Conservation (phyloP, 768 basidiomycete genomes). For the Paxillus ammoniavirescens region DNA sequence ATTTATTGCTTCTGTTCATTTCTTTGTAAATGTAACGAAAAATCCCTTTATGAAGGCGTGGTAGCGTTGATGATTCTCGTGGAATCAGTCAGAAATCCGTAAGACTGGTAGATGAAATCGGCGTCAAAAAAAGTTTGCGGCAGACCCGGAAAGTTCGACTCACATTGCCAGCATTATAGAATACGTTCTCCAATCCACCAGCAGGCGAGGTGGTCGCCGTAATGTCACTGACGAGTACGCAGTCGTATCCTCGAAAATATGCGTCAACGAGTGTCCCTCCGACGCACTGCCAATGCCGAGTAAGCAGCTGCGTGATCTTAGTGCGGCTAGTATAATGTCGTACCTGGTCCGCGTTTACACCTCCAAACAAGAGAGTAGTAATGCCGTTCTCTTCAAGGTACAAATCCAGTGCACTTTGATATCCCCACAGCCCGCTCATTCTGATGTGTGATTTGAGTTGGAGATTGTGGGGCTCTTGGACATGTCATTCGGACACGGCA, state of each 20-base stretch:
- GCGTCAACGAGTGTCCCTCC: constrained; percentile 62
- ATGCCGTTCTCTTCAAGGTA: constrained; percentile 64
- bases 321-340: background rate
- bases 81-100: constrained; percentile 49
- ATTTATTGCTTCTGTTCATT: background rate
- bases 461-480: background rate
- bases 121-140: background rate
- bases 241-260: constrained; percentile 65
- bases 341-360: constrained; percentile 70
- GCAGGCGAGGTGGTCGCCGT: constrained; percentile 63
- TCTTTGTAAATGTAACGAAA: background rate
- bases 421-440: constrained; percentile 67
- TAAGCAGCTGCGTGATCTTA: background rate
- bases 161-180: constrained; percentile 57
- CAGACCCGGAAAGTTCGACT: constrained; percentile 18
- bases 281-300: constrained; percentile 46
- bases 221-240: constrained; percentile 54
- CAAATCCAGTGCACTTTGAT: constrained; percentile 59
- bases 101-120: constrained; percentile 34
- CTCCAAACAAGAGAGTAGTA: constrained; percentile 58
- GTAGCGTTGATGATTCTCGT: constrained; percentile 26
- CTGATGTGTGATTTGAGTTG: constrained; percentile 28
- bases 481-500: background rate
- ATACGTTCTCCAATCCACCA: constrained; percentile 54
- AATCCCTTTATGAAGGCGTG: background rate